Base-by-base conservation (phyloP, 1,284 basidiomycete species). In the Boletus sp. region DNA sequence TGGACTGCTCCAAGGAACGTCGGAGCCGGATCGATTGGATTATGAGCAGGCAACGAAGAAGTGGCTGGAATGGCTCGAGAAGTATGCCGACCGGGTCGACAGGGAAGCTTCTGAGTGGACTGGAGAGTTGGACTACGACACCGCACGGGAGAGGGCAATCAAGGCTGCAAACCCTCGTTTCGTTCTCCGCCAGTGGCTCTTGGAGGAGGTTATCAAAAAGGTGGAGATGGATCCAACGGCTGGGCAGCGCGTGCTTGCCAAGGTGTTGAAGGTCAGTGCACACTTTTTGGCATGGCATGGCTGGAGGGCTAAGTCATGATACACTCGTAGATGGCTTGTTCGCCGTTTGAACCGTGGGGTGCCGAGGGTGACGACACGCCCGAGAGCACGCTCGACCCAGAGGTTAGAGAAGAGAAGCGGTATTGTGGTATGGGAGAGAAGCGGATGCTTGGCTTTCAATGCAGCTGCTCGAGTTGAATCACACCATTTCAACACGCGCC, bases 161-260 rank as follows among this genome's bases (percentile, higher is more conserved):
- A 79, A 77, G 59, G 72, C 64, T 14, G 85, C 81, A 25, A 97
- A 98, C 70, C 95, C 95, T 19, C 81, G 94, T 33, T 97, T 98
- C 74, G 86, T 96, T 43, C 77, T 97, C 61, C 81, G 95, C 60
- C 95, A 97, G 76, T 97, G 95, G 95, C 79, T 97, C 5, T 80
- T 98, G 31, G 94, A 97, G 72, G 94, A 97, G 71, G 87, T 93
- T 31, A 96, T 96, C 71, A 76, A 78, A 64, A 84, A 83, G 65
- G 72, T 71, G 33, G 91, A 94, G 70, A 76, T 75, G 56, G 88
- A 92, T 68, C 70, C 77, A 13, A 76, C 79, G 25, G 81, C 77
- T 64, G 87, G 90, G 60, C 84, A 83, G 76, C 77, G 81, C 62
- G 79, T 90, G 21, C 78, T 95, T 37, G 85, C 83, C 30, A 90